Evolutionary conservation across 1,284 basidiomycete species (phyloP), one percentile per base, ranked within the genome.

Genomic region (Ustilago hordei): DNA sequence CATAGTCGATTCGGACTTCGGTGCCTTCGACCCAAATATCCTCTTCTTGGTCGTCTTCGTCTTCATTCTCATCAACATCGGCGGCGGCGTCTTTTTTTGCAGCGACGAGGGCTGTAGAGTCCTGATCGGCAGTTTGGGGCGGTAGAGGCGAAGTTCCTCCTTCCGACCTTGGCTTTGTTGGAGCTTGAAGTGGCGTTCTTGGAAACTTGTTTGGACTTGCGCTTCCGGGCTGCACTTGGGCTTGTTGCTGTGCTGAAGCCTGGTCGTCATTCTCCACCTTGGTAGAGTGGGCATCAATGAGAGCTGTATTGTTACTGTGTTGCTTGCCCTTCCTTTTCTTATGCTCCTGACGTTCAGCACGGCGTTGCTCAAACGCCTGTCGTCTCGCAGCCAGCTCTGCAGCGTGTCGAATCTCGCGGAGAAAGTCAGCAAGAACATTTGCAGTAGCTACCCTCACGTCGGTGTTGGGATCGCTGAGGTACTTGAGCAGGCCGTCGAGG

Each of bases 391-490:
- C 66, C 35, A 72, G 60, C 63, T 84, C 72, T 13, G 81, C 81
- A 15, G 81, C 83, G 31, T 82, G 79, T 57, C 78, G 79, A 43
- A 84, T 95, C 87, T 99, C 97, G 38, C 92, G 91, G 61, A 98
- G 88, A 83, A 99, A 96, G 78, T 96, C 94, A n/a, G 92, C 92
- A 3, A 99, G 89, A 1, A 97, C 89, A 70, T 93, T 93, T 85
- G 97, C 94, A 7, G 96, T 95, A 4, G 95, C 93, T 7, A 94
- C 91, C 17, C 93, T 91, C 15, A 99, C 95, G 81, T 99, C 96
- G 79, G 93, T 92, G 12, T 92, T 96, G 1, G 94, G 94, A 86
- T 99, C 97, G 11, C 94, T 94, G 13, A 99, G 91, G 85, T 98
- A 99, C 87, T 94, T 95, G 78, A 81, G 76, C 50, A 99, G 89